phyloP scores from a whole-genome alignment of 345 rosid genomes.

The Firmiana major region DNA sequence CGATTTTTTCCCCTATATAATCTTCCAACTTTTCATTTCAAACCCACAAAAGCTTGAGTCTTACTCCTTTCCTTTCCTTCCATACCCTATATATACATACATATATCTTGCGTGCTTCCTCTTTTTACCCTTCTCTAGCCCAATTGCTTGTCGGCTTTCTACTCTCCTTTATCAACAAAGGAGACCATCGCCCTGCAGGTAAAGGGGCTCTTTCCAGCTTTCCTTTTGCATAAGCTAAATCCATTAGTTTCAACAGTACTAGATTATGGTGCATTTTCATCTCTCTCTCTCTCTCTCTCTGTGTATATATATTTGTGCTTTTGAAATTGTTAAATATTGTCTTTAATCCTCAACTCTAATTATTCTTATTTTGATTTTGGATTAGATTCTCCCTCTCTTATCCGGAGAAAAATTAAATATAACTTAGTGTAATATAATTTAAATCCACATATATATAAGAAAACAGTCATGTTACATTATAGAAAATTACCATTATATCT shows the following conservation, averaged over 20 bases:
- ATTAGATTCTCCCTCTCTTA: not conserved
- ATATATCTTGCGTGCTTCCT: not conserved
- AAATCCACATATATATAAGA: not conserved
- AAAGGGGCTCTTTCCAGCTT: not conserved
- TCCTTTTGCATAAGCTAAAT: not conserved
- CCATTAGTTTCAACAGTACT: not conserved
- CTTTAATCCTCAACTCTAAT: not conserved
- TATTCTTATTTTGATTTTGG: not conserved
- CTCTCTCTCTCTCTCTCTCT: not conserved
- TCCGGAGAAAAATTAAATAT: not conserved
- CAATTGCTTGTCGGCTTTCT: not conserved
- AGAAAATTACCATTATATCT: not conserved
- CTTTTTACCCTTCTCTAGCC: not conserved
- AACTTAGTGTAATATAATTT: not conserved
- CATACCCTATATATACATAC: too few relatives aligned
- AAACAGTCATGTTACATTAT: not conserved
- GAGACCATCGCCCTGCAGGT: not conserved
- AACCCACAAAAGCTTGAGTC: not conserved
- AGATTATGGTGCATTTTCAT: not conserved
- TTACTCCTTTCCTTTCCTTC: too few relatives aligned
- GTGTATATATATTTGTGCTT: not conserved
- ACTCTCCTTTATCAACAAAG: not conserved
- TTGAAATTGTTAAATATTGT: not conserved
- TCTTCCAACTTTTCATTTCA: slow-evolving; percentile 6
- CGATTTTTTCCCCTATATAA: slow-evolving; percentile 15